A percentile compares a stretch with the other conserved stretches of the same genome.
These are phyloP conservation scores for Vararia minispora DNA, from an alignment of 768 basidiomycete species.

Conservation along the genomic window DNA sequence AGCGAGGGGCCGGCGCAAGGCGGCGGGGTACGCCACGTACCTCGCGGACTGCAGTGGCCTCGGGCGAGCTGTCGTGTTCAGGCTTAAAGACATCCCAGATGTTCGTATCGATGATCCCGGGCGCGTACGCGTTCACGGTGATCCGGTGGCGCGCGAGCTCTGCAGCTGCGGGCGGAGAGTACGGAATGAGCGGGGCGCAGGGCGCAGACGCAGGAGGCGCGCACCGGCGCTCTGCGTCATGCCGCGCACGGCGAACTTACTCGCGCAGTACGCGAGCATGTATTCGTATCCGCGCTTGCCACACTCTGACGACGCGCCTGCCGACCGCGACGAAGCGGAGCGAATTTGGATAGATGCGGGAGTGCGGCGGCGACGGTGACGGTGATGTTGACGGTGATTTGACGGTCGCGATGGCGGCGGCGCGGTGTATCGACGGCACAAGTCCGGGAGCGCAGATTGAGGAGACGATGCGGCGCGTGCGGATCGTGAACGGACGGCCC, in stretches of 20 bases:
- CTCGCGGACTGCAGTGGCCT: too few relatives aligned
- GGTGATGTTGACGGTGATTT: too few relatives aligned
- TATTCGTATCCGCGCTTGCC: conserved; percentile 6
- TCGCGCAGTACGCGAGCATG: conserved; percentile 18
- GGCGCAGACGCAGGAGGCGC: not conserved
- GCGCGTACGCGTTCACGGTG: conserved; percentile 16
- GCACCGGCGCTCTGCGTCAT: conserved; percentile 18
- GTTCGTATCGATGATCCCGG: conserved; percentile 12
- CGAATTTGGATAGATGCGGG: too few relatives aligned
- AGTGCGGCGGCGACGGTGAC: too few relatives aligned
- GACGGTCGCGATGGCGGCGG: too few relatives aligned
- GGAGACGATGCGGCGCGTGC: not conserved
- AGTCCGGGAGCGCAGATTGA: not conserved
- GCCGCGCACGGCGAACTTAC: conserved; percentile 22
- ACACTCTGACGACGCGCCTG: conserved; percentile 8
- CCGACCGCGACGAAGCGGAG: not conserved
- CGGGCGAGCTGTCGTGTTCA: not conserved
- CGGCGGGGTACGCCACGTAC: too few relatives aligned
- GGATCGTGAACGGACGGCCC: not conserved
- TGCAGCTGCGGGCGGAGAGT: conserved; percentile 6
- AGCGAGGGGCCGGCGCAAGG: too few relatives aligned
- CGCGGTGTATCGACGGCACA: too few relatives aligned
- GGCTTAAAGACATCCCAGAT: conserved; percentile 11
- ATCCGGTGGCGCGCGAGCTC: conserved; percentile 14
- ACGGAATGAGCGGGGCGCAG: not conserved